Evolutionary conservation across 257 asterid genomes (phyloP), one percentile per base, ranked within the genome.

Genomic region (Rhazya stricta): DNA sequence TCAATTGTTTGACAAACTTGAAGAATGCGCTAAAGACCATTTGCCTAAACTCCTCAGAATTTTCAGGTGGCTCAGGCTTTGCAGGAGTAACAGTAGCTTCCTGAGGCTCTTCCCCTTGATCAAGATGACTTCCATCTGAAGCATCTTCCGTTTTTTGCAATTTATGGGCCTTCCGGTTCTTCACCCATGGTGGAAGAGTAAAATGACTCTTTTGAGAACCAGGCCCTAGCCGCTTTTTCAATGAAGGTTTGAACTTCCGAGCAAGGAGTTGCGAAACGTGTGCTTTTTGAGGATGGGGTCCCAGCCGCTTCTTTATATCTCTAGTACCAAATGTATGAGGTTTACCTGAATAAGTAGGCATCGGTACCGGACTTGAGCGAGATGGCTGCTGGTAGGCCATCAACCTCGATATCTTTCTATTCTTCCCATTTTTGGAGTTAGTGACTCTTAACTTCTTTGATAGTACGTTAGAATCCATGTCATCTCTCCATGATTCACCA

Each of bases 41-140:
- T 79, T 86, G 92, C 88, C 86, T 88, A 82, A 91, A 89, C 41
- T 91, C 93, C 82, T 83, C 84, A 9, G 91, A 88, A 75, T 85
- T 85, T 81, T 91, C 96, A 51, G 86, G 84, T 39, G 91, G 93
- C 80, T 89, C 93, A 27, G 81, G 61, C 74, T 84, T 85, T 78
- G 79, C 74, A 67, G 51, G 75, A 78, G 79, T 42, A 76, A 53
- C 41, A 79, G 74, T 79, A 78, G 77, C 84, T 77, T 56, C 83
- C 43, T 45, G 63, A 76, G 73, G 76, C 69, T 76, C 84, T 76
- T 75, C 88, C 50, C 68, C 87, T 77, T 67, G 84, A 82, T 71
- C 83, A 53, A 6, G 79, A 80, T 63, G 76, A 72, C 79, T 70
- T 75, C 66, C 85, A 61, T 51, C 78, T 39, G 79, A 80, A 74